Percentiles rank a stretch among this genome's conserved stretches.
These are phyloP conservation scores for Pythium insidiosum DNA, from an alignment of 352 stramenopile genomes.

Conservation along the genomic window DNA sequence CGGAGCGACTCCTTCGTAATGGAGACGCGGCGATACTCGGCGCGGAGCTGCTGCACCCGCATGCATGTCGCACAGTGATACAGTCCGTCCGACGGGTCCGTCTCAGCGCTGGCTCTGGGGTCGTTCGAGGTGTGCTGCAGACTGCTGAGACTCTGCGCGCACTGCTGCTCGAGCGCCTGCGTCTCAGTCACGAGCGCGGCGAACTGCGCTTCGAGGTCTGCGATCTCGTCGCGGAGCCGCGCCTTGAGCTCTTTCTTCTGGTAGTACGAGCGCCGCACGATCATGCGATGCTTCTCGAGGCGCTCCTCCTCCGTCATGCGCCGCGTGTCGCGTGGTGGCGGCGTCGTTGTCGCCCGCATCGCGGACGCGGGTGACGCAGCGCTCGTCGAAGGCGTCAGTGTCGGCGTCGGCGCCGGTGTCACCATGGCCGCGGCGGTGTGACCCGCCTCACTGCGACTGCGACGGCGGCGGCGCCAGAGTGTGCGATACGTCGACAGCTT, in stretches of 20 bases:
- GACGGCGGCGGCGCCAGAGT: background rate
- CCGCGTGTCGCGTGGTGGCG: background rate
- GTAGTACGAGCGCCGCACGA: constrained; percentile 14
- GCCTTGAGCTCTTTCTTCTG: constrained; percentile 19
- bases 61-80: constrained; percentile 6
- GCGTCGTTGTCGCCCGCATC: too few relatives aligned
- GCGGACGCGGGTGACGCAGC: too few relatives aligned
- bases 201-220: constrained; percentile 19
- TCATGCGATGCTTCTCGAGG: constrained; percentile 15
- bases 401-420: too few relatives aligned
- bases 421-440: background rate
- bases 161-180: constrained; percentile 6
- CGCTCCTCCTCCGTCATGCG: constrained; percentile 15
- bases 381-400: too few relatives aligned
- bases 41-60: constrained; percentile 2
- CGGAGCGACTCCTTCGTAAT: constrained; percentile 18
- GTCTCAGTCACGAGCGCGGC: constrained; percentile 14
- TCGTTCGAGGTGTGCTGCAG: constrained; percentile 1
- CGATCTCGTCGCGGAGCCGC: constrained; percentile 18
- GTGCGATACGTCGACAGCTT: background rate
- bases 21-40: constrained; percentile 13
- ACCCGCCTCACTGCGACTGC: too few relatives aligned
- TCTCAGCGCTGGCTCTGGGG: background rate
- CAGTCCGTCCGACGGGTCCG: background rate
- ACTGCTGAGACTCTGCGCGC: background rate